Percentiles rank a stretch among this genome's conserved stretches.
Evolutionary conservation across 768 basidiomycete species (phyloP).

Genomic region (Trametes cubensis): DNA sequence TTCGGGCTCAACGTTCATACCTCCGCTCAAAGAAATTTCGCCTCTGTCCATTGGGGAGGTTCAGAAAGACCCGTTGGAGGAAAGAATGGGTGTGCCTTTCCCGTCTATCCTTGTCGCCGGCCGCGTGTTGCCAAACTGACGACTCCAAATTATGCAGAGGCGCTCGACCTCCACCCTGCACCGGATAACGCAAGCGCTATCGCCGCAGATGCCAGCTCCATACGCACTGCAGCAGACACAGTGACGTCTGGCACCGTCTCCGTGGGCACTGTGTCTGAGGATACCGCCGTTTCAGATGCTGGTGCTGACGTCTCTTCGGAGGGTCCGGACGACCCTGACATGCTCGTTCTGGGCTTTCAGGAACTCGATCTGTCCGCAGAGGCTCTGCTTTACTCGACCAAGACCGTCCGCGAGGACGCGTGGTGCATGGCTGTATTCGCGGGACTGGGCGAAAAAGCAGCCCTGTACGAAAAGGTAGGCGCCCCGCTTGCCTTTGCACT

Average conservation of each 20-base stretch:
- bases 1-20: slow-evolving; percentile 20
- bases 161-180: neutral
- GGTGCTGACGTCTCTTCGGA: slow-evolving; percentile 14
- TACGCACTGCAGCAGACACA: neutral
- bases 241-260: neutral
- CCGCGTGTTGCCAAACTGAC: neutral
- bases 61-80: slow-evolving; percentile 9
- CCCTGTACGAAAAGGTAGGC: slow-evolving; percentile 66
- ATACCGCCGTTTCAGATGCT: slow-evolving; percentile 20
- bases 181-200: neutral
- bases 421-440: slow-evolving; percentile 72
- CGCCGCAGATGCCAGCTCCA: neutral
- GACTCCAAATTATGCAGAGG: neutral
- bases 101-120: neutral
- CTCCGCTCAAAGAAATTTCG: slow-evolving; percentile 30
- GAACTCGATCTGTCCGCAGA: slow-evolving; percentile 80
- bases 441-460: slow-evolving; percentile 66
- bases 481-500: neutral
- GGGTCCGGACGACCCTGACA: slow-evolving; percentile 54
- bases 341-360: slow-evolving; percentile 79
- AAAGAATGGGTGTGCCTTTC: slow-evolving; percentile 5
- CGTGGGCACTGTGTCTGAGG: slow-evolving; percentile 1
- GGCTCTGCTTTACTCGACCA: slow-evolving; percentile 71
- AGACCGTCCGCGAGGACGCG: slow-evolving; percentile 64
- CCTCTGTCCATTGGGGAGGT: slow-evolving; percentile 29